Percentiles rank a stretch among this genome's conserved stretches.
Conservation (phyloP, 805 yeast genomes). For the Starmerella vitae region DNA sequence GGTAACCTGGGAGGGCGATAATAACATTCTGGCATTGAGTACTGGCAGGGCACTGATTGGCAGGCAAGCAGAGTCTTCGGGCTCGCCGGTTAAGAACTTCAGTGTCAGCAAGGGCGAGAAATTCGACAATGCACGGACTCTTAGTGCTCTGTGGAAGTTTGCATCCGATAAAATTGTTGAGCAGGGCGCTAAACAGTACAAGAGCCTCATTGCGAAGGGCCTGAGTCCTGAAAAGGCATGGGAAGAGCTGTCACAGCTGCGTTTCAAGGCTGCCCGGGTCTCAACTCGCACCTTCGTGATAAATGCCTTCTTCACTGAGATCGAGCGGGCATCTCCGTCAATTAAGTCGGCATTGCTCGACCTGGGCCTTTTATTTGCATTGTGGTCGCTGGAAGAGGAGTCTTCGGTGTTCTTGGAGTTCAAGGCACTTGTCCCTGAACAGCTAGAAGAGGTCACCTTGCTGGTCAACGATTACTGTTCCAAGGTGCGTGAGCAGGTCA, state of each 20-base stretch:
- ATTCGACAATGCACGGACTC: conserved; percentile 22
- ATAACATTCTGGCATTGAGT: conserved; percentile 69
- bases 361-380: conserved; percentile 34
- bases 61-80: conserved; percentile 33
- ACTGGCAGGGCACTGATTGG: conserved; percentile 66
- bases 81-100: conserved; percentile 9
- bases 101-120: conserved; percentile 19
- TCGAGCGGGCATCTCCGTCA: conserved; percentile 12
- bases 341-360: conserved; percentile 14
- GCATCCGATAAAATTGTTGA: conserved; percentile 27
- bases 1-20: conserved; percentile 98
- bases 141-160: conserved; percentile 30
- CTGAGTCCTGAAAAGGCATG: conserved; percentile 25
- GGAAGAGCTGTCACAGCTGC: conserved; percentile 30
- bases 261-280: conserved; percentile 31
- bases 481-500: conserved; percentile 47
- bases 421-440: conserved; percentile 38
- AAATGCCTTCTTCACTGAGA: conserved; percentile 22
- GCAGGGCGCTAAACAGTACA: conserved; percentile 26
- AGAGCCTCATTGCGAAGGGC: conserved; percentile 21
- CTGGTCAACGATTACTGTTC: conserved; percentile 36
- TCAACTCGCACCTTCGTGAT: conserved; percentile 31
- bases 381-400: conserved; percentile 52
- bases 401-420: conserved; percentile 58
- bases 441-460: conserved; percentile 32